A percentile compares a stretch with the other conserved stretches of the same genome.
Conservation (phyloP, 768 basidiomycete genomes). For the Mycena galericulata region DNA sequence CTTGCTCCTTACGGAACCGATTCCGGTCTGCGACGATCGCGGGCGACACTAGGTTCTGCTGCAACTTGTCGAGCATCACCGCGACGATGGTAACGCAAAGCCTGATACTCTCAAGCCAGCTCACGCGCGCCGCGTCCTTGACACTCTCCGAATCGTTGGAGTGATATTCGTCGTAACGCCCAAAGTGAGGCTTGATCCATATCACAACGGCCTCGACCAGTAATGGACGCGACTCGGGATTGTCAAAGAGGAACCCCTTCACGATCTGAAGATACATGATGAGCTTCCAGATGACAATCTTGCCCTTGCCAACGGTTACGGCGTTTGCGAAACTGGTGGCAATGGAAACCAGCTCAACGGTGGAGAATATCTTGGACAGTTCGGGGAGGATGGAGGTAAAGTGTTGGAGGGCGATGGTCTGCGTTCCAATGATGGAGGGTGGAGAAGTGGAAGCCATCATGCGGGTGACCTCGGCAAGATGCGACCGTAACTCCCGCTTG, state of each 20-base stretch:
- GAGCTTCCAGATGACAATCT: slow-evolving; percentile 92
- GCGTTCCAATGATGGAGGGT: slow-evolving; percentile 93
- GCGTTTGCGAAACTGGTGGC: slow-evolving; percentile 91
- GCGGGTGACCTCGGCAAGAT: slow-evolving; percentile 83
- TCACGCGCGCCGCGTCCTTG: slow-evolving; percentile 81
- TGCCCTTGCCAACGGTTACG: slow-evolving; percentile 81
- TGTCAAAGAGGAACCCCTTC: slow-evolving; percentile 89
- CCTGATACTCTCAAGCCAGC: slow-evolving; percentile 92
- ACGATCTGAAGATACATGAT: slow-evolving; percentile 95
- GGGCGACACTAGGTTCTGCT: slow-evolving; percentile 81
- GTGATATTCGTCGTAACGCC: slow-evolving; percentile 87
- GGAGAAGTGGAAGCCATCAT: slow-evolving; percentile 89
- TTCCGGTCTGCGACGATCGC: slow-evolving; percentile 69
- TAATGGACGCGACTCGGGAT: slow-evolving; percentile 78
- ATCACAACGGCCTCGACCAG: slow-evolving; percentile 89
- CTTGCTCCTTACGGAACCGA: slow-evolving; percentile 83
- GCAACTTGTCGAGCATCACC: slow-evolving; percentile 90
- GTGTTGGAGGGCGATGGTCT: slow-evolving; percentile 93
- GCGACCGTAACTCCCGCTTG: slow-evolving; percentile 82
- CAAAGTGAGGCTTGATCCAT: slow-evolving; percentile 97
- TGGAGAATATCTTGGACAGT: slow-evolving; percentile 82
- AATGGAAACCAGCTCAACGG: slow-evolving; percentile 87
- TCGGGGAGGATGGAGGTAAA: slow-evolving; percentile 94
- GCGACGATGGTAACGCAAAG: slow-evolving; percentile 90
- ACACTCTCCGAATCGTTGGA: slow-evolving; percentile 74